Conservation (phyloP, 345 rosid genomes). For the Camelina neglecta region DNA sequence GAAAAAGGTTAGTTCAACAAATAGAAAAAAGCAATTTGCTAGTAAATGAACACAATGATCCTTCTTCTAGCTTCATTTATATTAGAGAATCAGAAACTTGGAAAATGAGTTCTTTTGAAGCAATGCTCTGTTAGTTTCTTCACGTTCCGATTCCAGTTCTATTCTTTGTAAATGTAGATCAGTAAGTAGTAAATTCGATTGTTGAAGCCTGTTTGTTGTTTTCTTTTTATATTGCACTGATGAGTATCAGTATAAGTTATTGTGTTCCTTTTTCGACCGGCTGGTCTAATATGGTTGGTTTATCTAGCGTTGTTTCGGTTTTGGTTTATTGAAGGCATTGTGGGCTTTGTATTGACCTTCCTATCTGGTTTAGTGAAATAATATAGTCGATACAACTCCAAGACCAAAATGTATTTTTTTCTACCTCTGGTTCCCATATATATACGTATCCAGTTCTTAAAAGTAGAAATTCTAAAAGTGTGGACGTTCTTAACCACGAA, state of each 20-base stretch:
- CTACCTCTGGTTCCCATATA: no score
- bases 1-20: constrained; percentile 6
- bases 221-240: not conserved
- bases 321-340: not conserved
- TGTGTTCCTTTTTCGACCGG: not conserved
- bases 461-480: not conserved
- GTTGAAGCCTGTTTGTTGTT: not conserved
- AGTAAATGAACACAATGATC: constrained; percentile 11
- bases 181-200: constrained; percentile 14
- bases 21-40: constrained; percentile 11
- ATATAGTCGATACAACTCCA: no score
- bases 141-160: not conserved
- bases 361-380: no score
- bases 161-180: constrained; percentile 26
- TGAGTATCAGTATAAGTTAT: not conserved
- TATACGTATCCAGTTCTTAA: no score
- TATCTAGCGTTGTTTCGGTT: not conserved
- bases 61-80: constrained; percentile 4
- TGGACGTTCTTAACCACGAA: not conserved
- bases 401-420: no score
- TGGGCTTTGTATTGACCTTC: not conserved
- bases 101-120: not conserved
- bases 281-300: constrained; percentile 11
- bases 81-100: constrained; percentile 7
- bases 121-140: constrained; percentile 16